These are phyloP conservation scores for Fraxinus dipetala DNA, from an alignment of 305 asterid genomes.

Conservation along the genomic window DNA sequence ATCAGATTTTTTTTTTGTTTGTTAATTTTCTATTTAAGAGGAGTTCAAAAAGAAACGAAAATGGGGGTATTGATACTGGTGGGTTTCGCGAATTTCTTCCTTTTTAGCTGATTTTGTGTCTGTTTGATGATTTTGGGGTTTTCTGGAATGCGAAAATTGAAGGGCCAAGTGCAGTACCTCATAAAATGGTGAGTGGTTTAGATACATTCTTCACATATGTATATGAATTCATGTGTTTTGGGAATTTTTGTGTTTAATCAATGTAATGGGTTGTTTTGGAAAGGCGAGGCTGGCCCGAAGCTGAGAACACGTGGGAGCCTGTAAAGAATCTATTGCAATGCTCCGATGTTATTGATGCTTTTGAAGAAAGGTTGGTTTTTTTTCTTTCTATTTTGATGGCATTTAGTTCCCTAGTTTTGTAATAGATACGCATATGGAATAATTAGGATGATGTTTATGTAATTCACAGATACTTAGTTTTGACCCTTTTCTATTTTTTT, in stretches of 20 bases:
- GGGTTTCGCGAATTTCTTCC: constrained; percentile 27
- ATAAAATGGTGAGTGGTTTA: constrained; percentile 77
- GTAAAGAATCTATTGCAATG: constrained; percentile 58
- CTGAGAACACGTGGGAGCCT: constrained; percentile 97
- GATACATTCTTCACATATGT: neutral
- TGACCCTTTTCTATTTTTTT: constrained; percentile 13
- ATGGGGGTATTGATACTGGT: constrained; percentile 23
- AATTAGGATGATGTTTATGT: constrained; percentile 3
- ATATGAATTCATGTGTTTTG: neutral
- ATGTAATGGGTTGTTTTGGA: constrained; percentile 26
- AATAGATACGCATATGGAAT: constrained; percentile 9
- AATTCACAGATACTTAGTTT: constrained; percentile 2
- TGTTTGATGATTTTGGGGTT: constrained; percentile 4
- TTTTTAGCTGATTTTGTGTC: constrained; percentile 11
- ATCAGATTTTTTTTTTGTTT: neutral
- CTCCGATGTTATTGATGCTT: constrained; percentile 71
- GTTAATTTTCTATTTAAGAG: constrained; percentile 1
- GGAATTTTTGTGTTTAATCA: constrained; percentile 24
- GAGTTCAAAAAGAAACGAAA: neutral
- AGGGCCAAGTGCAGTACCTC: constrained; percentile 87
- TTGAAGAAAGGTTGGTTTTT: constrained; percentile 68
- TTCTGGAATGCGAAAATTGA: constrained; percentile 38
- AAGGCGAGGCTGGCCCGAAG: constrained; percentile 99
- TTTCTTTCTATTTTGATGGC: neutral
- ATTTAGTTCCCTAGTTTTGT: constrained; percentile 14